phyloP scores from a whole-genome alignment of 768 basidiomycete genomes.

The Amanita thiersii region DNA sequence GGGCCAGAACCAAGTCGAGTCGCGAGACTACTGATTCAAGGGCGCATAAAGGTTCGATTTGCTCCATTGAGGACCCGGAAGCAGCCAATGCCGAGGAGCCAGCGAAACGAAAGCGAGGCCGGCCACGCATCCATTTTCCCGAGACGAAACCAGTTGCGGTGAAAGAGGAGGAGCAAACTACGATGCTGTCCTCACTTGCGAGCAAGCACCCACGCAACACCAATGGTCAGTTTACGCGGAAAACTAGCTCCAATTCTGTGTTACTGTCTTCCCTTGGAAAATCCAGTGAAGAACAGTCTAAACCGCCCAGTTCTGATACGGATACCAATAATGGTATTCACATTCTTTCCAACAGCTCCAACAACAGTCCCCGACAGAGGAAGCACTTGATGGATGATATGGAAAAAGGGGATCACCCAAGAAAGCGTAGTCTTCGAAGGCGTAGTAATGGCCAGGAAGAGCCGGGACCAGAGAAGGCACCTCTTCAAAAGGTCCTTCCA shows the following conservation, averaged over 20 bases:
- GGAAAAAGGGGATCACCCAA: slow-evolving; percentile 25
- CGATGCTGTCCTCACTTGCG: slow-evolving; percentile 34
- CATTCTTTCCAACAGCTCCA: background rate
- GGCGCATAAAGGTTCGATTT: background rate
- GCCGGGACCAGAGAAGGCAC: slow-evolving; percentile 11
- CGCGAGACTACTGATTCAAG: slow-evolving; percentile 4
- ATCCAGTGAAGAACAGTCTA: slow-evolving; percentile 3
- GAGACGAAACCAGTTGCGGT: slow-evolving; percentile 17
- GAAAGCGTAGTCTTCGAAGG: slow-evolving; percentile 16
- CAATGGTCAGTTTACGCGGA: slow-evolving; percentile 54
- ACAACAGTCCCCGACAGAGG: slow-evolving; percentile 18
- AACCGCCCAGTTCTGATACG: background rate
- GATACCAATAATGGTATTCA: background rate
- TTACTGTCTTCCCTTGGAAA: background rate
- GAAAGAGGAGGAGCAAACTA: slow-evolving; percentile 25
- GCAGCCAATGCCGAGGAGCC: slow-evolving; percentile 9
- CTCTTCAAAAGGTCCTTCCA: slow-evolving; percentile 30
- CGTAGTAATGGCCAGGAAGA: slow-evolving; percentile 10
- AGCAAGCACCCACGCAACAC: slow-evolving; percentile 45
- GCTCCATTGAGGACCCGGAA: background rate
- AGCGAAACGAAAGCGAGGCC: slow-evolving; percentile 32
- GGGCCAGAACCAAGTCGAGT: slow-evolving; percentile 1
- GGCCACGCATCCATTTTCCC: slow-evolving; percentile 30
- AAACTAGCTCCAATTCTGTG: slow-evolving; percentile 43
- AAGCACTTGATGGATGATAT: slow-evolving; percentile 25